Evolutionary conservation across 495 filamentous ascomycete species (phyloP).

Genomic region (Neurospora sublineolata): DNA sequence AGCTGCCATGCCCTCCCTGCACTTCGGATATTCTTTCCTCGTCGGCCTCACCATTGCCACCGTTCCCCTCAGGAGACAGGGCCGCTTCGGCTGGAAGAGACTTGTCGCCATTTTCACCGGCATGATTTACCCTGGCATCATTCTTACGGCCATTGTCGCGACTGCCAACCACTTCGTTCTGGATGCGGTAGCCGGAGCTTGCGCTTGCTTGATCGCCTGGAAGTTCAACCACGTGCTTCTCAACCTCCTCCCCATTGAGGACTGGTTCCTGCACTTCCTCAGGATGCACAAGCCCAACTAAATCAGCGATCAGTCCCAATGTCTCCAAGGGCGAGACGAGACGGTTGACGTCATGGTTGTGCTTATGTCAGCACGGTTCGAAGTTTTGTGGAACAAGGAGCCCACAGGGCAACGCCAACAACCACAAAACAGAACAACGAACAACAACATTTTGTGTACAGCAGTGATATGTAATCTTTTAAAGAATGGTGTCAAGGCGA

Average conservation of each 20-base stretch:
- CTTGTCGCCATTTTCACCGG: conserved; percentile 37
- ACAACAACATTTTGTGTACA: not conserved
- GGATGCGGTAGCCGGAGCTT: conserved; percentile 55
- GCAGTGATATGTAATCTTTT: not conserved
- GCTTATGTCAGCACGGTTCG: not conserved
- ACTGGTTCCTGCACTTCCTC: conserved; percentile 17
- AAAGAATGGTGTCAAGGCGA: not conserved
- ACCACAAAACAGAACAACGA: not conserved
- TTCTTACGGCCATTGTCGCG: conserved; percentile 56
- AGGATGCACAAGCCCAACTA: conserved; percentile 20
- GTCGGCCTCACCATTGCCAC: conserved; percentile 56
- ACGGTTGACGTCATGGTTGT: not conserved
- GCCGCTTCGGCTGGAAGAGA: conserved; percentile 17
- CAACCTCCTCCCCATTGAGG: conserved; percentile 20
- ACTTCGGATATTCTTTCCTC: conserved; percentile 70
- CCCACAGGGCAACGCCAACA: not conserved
- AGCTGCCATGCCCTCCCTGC: conserved; percentile 71
- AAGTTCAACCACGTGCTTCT: conserved; percentile 16
- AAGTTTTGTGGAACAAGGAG: not conserved
- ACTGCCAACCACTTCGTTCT: conserved; percentile 67
- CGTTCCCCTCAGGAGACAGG: conserved; percentile 16
- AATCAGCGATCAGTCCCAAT: not conserved
- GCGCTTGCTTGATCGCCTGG: conserved; percentile 19
- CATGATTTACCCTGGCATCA: conserved; percentile 51
- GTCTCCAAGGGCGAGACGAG: not conserved